Conservation (phyloP, 2,329 filamentous ascomycete genomes). For the Zasmidium citrigriseum region DNA sequence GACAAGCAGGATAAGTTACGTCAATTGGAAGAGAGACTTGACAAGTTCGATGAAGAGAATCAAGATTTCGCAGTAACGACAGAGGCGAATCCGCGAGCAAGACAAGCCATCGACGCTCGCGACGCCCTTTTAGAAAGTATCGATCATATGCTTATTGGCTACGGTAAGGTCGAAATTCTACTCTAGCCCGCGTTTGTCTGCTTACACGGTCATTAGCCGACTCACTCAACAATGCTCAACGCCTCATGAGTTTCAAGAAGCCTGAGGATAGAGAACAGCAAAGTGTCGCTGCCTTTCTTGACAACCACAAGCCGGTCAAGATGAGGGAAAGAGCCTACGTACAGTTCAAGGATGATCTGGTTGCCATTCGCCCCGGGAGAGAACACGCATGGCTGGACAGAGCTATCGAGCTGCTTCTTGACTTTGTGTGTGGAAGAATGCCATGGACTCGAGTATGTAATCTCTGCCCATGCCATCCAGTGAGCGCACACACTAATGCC, state of each 20-base stretch:
- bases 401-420: slow-evolving; percentile 31
- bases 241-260: not conserved
- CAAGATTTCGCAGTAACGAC: not conserved
- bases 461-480: not conserved
- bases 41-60: not conserved
- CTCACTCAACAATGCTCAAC: not conserved
- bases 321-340: slow-evolving; percentile 36
- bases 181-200: not conserved
- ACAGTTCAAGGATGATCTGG: slow-evolving; percentile 41
- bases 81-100: not conserved
- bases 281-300: not conserved
- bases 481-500: not conserved
- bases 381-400: slow-evolving; percentile 45
- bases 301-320: slow-evolving; percentile 18
- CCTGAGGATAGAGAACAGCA: not conserved
- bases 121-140: not conserved
- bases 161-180: slow-evolving; percentile 16
- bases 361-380: slow-evolving; percentile 40
- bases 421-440: slow-evolving; percentile 7
- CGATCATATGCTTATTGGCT: not conserved
- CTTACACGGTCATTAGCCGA: not conserved
- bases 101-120: not conserved
- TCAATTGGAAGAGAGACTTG: slow-evolving; percentile 24
- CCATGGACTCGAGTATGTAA: not conserved
- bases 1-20: slow-evolving; percentile 34